Evolutionary conservation across 2,329 filamentous ascomycete species (phyloP).

Genomic region (Pseudogymnoascus sp.): DNA sequence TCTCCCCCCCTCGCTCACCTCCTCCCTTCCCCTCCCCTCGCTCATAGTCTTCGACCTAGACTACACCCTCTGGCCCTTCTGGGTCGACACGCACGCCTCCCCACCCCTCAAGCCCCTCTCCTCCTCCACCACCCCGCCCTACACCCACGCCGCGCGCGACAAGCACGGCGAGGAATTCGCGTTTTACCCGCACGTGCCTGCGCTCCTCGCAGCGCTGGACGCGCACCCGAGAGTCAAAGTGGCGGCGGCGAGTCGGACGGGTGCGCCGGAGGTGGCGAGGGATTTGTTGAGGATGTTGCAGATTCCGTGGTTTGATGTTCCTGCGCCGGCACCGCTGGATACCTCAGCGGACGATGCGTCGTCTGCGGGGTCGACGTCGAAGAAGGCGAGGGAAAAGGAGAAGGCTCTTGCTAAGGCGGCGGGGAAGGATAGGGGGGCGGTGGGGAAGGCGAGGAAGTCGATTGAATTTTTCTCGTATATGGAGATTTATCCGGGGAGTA

Average conservation of each 20-base stretch:
- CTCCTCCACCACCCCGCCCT: slow-evolving; percentile 26
- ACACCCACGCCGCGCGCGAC: slow-evolving; percentile 30
- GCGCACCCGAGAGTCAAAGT: slow-evolving; percentile 42
- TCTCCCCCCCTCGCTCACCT: slow-evolving; percentile 12
- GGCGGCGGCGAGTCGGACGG: slow-evolving; percentile 72
- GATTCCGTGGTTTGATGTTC: slow-evolving; percentile 31
- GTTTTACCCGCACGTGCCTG: slow-evolving; percentile 64
- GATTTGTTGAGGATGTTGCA: slow-evolving; percentile 73
- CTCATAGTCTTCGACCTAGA: slow-evolving; percentile 92
- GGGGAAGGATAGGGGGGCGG: background rate
- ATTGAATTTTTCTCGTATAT: slow-evolving; percentile 53
- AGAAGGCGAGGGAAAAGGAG: background rate
- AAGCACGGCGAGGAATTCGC: slow-evolving; percentile 56
- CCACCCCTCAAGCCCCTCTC: slow-evolving; percentile 54
- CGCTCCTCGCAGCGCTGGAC: slow-evolving; percentile 50
- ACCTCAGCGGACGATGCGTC: background rate
- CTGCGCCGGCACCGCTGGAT: background rate
- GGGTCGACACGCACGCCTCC: slow-evolving; percentile 88
- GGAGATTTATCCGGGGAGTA: slow-evolving; percentile 68
- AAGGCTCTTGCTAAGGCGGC: too few relatives aligned
- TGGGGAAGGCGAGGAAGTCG: slow-evolving; percentile 32
- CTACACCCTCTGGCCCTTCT: slow-evolving; percentile 98
- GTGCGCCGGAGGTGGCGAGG: slow-evolving; percentile 68
- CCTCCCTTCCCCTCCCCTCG: slow-evolving; percentile 63
- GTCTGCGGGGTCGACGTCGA: background rate